Percentiles rank a stretch among this genome's conserved stretches.
These are phyloP conservation scores for Sclerotinia borealis DNA, from an alignment of 2,329 filamentous ascomycete genomes.

Conservation along the genomic window DNA sequence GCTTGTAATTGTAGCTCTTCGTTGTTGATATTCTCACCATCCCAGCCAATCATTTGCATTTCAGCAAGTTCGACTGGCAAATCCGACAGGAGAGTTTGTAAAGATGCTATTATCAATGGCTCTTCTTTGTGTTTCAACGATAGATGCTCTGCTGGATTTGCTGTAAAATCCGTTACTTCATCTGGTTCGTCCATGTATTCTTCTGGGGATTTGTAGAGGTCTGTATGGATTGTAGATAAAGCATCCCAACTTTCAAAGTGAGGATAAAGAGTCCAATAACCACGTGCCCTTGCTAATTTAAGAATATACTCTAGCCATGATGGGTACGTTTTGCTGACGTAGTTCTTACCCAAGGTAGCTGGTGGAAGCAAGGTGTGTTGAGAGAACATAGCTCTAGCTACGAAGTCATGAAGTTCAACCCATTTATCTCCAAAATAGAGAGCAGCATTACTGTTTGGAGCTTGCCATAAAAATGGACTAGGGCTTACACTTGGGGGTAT, in stretches of 20 bases:
- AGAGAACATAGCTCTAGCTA: conserved; percentile 41
- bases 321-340: conserved; percentile 62
- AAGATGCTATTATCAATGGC: conserved; percentile 41
- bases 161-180: conserved; percentile 22
- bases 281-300: conserved; percentile 67
- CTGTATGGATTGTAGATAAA: conserved; percentile 70
- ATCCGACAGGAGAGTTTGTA: conserved; percentile 44
- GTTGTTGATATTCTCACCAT: conserved; percentile 45
- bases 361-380: conserved; percentile 35
- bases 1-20: conserved; percentile 41
- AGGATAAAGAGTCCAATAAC: conserved; percentile 78
- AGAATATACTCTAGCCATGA: conserved; percentile 75
- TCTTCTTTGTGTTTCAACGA: conserved; percentile 26
- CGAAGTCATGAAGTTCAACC: conserved; percentile 76
- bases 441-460: conserved; percentile 73
- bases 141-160: conserved; percentile 26
- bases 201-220: conserved; percentile 67
- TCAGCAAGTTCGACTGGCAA: conserved; percentile 39
- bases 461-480: conserved; percentile 69
- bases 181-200: conserved; percentile 42
- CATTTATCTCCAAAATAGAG: conserved; percentile 83
- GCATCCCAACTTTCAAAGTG: conserved; percentile 41
- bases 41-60: conserved; percentile 58
- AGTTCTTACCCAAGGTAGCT: conserved; percentile 44
- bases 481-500: conserved; percentile 5